A percentile compares a stretch with the other conserved stretches of the same genome.
Conservation (phyloP, 805 yeast genomes). For the Suhomyces vadensis region DNA sequence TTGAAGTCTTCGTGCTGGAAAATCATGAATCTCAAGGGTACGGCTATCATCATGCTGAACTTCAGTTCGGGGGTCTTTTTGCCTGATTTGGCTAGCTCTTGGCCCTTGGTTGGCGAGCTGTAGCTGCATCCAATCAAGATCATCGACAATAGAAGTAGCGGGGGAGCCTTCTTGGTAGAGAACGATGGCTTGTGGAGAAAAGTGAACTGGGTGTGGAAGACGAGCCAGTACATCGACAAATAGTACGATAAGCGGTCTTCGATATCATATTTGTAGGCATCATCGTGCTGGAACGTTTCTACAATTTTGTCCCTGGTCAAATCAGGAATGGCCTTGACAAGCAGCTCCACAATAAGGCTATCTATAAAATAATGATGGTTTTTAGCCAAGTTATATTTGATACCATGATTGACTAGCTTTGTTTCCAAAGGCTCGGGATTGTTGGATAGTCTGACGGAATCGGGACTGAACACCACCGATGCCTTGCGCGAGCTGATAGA, state of each 20-base stretch:
- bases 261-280: conserved; percentile 20
- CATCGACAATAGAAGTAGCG: conserved; percentile 55
- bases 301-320: conserved; percentile 27
- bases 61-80: conserved; percentile 35
- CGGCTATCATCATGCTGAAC: conserved; percentile 49
- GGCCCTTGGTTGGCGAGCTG: conserved; percentile 19
- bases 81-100: conserved; percentile 18
- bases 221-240: conserved; percentile 52
- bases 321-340: conserved; percentile 31
- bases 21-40: conserved; percentile 65
- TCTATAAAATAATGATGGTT: conserved; percentile 43
- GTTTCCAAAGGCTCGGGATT: conserved; percentile 14
- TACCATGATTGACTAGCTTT: conserved; percentile 21
- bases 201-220: conserved; percentile 60
- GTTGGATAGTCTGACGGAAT: conserved; percentile 5
- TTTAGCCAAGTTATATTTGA: conserved; percentile 22
- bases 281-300: conserved; percentile 27
- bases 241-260: conserved; percentile 39
- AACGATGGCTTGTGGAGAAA: conserved; percentile 62
- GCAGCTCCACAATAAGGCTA: conserved; percentile 33
- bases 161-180: conserved; percentile 46
- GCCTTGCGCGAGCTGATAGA: conserved; percentile 19
- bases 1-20: conserved; percentile 71
- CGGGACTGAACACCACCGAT: conserved; percentile 11
- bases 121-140: conserved; percentile 56